These are phyloP conservation scores for Arthrobotrys megalospora DNA, from an alignment of 2,329 filamentous ascomycete species.

Conservation along the genomic window DNA sequence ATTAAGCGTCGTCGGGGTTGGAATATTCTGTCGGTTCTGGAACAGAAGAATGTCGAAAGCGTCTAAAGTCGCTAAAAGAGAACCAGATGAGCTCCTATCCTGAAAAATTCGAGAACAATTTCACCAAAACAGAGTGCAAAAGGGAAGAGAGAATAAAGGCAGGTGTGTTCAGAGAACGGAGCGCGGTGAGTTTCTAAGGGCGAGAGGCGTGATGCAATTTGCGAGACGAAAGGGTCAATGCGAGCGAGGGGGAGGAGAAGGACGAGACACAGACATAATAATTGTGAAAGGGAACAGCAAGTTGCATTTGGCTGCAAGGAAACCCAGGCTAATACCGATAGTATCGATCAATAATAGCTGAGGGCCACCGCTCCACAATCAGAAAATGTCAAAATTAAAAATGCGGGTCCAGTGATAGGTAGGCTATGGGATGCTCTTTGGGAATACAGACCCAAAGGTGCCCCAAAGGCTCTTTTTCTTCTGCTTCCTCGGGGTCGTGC, in stretches of 20 bases:
- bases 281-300: conserved; percentile 40
- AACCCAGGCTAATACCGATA: conserved; percentile 57
- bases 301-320: conserved; percentile 54
- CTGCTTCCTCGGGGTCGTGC: conserved; percentile 38
- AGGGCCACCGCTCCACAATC: conserved; percentile 44
- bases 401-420: conserved; percentile 44
- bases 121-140: conserved; percentile 17
- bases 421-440: conserved; percentile 5
- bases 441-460: conserved; percentile 22
- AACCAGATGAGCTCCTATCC: conserved; percentile 60
- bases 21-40: conserved; percentile 49
- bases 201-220: conserved; percentile 61
- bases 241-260: conserved; percentile 52
- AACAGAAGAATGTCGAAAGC: conserved; percentile 50
- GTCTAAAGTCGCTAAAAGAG: conserved; percentile 52
- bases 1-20: conserved; percentile 50
- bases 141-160: conserved; percentile 40
- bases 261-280: conserved; percentile 39
- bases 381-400: conserved; percentile 55
- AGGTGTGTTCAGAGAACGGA: conserved; percentile 56
- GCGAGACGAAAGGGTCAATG: conserved; percentile 61
- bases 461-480: conserved; percentile 11
- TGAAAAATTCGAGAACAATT: conserved; percentile 41
- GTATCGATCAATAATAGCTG: conserved; percentile 43
- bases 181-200: conserved; percentile 59